Conservation (phyloP, 352 stramenopile species). For the Pythium phragmitis region DNA sequence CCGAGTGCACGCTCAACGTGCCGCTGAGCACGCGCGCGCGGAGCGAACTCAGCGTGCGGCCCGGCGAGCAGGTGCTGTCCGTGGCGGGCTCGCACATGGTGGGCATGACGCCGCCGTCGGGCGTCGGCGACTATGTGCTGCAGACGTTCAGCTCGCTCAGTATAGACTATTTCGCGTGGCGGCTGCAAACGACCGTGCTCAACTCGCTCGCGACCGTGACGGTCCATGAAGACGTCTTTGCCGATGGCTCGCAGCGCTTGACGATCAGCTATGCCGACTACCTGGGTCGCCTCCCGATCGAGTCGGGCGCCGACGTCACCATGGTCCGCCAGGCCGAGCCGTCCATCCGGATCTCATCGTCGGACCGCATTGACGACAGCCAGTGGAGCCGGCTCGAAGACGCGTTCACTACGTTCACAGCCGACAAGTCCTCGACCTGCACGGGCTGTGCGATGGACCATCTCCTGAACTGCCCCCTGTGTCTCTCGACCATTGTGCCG, state of each 20-base stretch:
- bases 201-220: constrained; percentile 1
- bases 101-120: neutral
- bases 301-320: neutral
- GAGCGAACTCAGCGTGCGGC: neutral
- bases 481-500: constrained; percentile 5
- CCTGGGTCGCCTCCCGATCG: neutral
- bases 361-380: neutral
- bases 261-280: constrained; percentile 13
- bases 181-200: neutral
- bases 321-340: neutral
- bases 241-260: neutral
- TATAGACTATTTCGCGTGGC: neutral
- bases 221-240: neutral
- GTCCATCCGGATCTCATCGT: constrained; percentile 3
- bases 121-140: neutral
- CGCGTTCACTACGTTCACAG: neutral
- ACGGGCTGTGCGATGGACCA: neutral
- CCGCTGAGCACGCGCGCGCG: neutral
- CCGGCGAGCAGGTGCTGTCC: constrained; percentile 7
- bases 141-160: neutral
- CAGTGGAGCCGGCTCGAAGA: neutral
- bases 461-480: constrained; percentile 15
- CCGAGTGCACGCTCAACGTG: neutral
- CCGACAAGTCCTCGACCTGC: constrained; percentile 2
- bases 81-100: neutral